Conservation (phyloP, 208 protist species). For the Leishmania major region DNA sequence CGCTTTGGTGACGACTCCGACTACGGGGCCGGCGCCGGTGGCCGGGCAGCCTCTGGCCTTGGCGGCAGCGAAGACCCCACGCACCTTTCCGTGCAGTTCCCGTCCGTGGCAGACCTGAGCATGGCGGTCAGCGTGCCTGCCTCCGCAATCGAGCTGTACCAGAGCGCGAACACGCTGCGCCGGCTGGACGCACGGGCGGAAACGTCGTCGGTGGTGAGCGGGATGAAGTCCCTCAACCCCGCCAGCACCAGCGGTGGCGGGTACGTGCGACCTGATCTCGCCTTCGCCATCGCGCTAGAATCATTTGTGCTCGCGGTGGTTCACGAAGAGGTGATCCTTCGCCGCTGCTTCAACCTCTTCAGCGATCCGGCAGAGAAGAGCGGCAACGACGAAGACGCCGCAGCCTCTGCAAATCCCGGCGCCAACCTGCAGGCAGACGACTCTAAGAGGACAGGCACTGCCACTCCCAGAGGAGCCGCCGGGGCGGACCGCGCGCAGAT, state of each 20-base stretch:
- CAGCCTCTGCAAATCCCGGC: background rate
- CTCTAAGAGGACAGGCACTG: background rate
- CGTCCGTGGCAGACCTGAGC: conserved; percentile 35
- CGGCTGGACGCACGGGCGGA: conserved; percentile 38
- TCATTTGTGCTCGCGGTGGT: conserved; percentile 57
- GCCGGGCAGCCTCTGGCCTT: conserved; percentile 9
- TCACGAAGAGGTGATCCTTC: conserved; percentile 72
- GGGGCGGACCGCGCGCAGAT: conserved; percentile 30
- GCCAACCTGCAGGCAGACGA: background rate
- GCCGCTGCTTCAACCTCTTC: conserved; percentile 64
- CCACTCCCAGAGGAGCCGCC: background rate
- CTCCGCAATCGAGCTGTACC: conserved; percentile 51
- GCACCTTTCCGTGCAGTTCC: conserved; percentile 57
- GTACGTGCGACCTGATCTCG: conserved; percentile 73
- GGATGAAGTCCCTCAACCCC: conserved; percentile 35
- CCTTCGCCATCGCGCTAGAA: conserved; percentile 81
- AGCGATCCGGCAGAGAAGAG: conserved; percentile 4
- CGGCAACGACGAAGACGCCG: conserved; percentile 8
- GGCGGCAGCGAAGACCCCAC: conserved; percentile 26
- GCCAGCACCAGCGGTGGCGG: conserved; percentile 36
- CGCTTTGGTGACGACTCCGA: conserved; percentile 39
- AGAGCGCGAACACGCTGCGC: conserved; percentile 44
- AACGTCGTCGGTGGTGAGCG: conserved; percentile 37
- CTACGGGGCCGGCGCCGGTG: conserved; percentile 21
- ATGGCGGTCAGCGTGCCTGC: conserved; percentile 24